Evolutionary conservation across 2,329 filamentous ascomycete species (phyloP), one percentile per base, ranked within the genome.

Genomic region (Colletotrichum paranaense): DNA sequence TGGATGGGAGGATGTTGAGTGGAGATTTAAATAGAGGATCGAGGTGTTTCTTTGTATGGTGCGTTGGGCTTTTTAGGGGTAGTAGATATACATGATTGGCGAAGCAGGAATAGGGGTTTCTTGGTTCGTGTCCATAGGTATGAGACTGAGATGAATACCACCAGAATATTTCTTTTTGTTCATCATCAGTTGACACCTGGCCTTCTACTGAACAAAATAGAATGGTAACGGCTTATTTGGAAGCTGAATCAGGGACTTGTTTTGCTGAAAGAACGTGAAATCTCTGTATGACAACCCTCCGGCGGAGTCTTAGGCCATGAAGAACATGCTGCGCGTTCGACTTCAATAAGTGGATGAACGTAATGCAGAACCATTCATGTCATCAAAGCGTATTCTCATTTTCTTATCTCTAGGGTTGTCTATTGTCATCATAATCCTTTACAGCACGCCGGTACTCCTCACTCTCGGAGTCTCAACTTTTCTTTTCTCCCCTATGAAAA

Each of bases 1-100:
- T 7, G 77, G 78, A 1, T 79, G 79, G 79, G 79, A 79, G 65
- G 74, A 77, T 38, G 75, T 79, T 0, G 67, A 68, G 52, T 79
- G 78, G 77, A 70, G 71, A 28, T 78, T 77, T 28, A 69, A 30
- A 28, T 58, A 49, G 53, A 28, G 24, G 35, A 66, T 66, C 12
- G 3, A 65, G 56, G 1, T n/a, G 56, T 16, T 35, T 22, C 8
- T 49, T 11, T 3, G 8, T 19, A 49, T 11, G 42, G 11, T 2
- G 8, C 5, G 19, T 11, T 1, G 42, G 19, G 0, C 4, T n/a
- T 49, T 3, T n/a, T 2, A 49, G 4, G 42, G 42, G 16, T 49
- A 22, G 16, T 49, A n/a, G 19, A n/a, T n/a, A 22, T 49, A 49
- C 12, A 49, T 22, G 42, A 49, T 6, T 49, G 42, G 42, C 8